phyloP scores from a whole-genome alignment of 1,284 basidiomycete genomes.

The Cryptococcus depauperatus region DNA sequence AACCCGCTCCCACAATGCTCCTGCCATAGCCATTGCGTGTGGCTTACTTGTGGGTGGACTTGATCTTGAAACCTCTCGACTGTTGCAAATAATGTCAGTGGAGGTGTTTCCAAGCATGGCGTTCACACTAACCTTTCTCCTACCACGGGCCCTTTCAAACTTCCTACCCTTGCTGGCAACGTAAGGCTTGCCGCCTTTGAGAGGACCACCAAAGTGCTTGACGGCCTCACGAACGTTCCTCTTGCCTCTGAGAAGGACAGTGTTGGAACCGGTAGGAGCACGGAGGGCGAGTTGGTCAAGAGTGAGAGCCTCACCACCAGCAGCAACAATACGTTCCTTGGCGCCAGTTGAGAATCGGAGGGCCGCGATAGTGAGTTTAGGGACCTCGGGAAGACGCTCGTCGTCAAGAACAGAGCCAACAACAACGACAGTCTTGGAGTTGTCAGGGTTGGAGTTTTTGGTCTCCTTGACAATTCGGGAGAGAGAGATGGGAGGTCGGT shows the following conservation, averaged over 20 bases:
- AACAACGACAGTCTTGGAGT: slow-evolving; percentile 71
- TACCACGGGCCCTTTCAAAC: slow-evolving; percentile 67
- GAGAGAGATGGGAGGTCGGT: slow-evolving; percentile 92
- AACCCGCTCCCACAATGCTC: slow-evolving; percentile 2
- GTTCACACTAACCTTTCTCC: slow-evolving; percentile 56
- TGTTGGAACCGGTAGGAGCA: slow-evolving; percentile 91
- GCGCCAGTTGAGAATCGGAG: slow-evolving; percentile 90
- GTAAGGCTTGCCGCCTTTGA: slow-evolving; percentile 47
- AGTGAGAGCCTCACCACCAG: slow-evolving; percentile 90
- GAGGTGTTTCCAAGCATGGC: neutral
- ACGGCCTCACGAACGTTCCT: slow-evolving; percentile 88
- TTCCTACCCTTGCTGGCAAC: slow-evolving; percentile 94
- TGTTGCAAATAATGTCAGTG: slow-evolving; percentile 5
- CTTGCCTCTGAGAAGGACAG: slow-evolving; percentile 70
- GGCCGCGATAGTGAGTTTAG: slow-evolving; percentile 89
- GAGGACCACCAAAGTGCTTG: slow-evolving; percentile 77
- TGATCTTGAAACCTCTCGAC: slow-evolving; percentile 47
- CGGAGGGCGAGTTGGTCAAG: slow-evolving; percentile 94
- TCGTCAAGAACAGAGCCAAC: slow-evolving; percentile 96
- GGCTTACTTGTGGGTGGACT: slow-evolving; percentile 44
- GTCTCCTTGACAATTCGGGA: slow-evolving; percentile 83
- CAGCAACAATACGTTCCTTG: slow-evolving; percentile 87
- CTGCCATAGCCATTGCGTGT: slow-evolving; percentile 1
- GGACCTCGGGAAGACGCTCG: slow-evolving; percentile 74
- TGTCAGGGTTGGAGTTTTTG: slow-evolving; percentile 57